These are phyloP conservation scores for Neurospora discreta DNA, from an alignment of 495 filamentous ascomycete genomes.

Conservation along the genomic window DNA sequence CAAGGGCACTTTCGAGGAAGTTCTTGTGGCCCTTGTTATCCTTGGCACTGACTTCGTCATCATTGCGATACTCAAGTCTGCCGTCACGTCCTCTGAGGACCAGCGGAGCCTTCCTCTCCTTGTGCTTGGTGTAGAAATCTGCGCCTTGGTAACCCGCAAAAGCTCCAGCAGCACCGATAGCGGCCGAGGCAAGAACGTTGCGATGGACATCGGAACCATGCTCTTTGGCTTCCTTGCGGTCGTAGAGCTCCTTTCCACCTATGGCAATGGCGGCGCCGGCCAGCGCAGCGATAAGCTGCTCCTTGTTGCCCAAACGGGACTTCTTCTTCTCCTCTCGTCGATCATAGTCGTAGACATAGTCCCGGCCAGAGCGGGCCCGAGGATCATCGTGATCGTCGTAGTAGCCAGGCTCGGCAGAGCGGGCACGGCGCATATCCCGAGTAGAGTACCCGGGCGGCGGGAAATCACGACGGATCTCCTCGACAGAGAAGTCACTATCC, in stretches of 20 bases:
- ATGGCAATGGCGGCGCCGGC: slow-evolving; percentile 41
- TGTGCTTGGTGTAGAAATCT: slow-evolving; percentile 43
- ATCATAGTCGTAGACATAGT: slow-evolving; percentile 35
- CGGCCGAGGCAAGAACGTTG: slow-evolving; percentile 40
- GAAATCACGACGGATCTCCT: slow-evolving; percentile 58
- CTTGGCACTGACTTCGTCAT: slow-evolving; percentile 40
- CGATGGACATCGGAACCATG: slow-evolving; percentile 34
- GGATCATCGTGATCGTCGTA: slow-evolving; percentile 34
- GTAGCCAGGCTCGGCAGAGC: slow-evolving; percentile 36
- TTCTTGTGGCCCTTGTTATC: slow-evolving; percentile 53
- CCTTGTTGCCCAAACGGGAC: slow-evolving; percentile 41
- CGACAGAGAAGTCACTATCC: slow-evolving; percentile 39
- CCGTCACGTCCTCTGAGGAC: slow-evolving; percentile 34
- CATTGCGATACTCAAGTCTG: slow-evolving; percentile 38
- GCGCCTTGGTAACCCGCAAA: slow-evolving; percentile 43
- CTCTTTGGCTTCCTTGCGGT: slow-evolving; percentile 39
- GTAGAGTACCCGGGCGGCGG: slow-evolving; percentile 45
- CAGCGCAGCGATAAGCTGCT: slow-evolving; percentile 47
- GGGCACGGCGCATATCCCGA: slow-evolving; percentile 41
- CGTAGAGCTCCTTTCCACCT: slow-evolving; percentile 45
- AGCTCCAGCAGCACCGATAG: slow-evolving; percentile 43
- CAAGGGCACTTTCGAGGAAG: slow-evolving; percentile 58
- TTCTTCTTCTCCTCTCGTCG: slow-evolving; percentile 38
- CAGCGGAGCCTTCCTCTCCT: slow-evolving; percentile 27
- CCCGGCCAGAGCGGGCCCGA: slow-evolving; percentile 27